Evolutionary conservation across 2,329 filamentous ascomycete species (phyloP).

Genomic region (Purpureocillium takamizusanense): DNA sequence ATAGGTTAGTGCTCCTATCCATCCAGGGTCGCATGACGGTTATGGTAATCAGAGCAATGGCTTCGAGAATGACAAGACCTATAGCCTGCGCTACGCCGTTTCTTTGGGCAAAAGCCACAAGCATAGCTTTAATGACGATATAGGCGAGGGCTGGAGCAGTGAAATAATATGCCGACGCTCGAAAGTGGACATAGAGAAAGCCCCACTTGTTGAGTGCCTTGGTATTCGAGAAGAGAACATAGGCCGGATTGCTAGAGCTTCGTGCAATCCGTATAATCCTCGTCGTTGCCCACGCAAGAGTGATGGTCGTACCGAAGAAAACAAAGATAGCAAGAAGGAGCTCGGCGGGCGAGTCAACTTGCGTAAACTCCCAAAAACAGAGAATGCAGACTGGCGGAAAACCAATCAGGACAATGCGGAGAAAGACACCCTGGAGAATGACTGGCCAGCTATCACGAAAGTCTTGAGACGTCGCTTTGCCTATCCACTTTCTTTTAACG

Average conservation of each 20-base stretch:
- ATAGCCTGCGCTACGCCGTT: conserved; percentile 67
- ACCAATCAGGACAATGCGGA: conserved; percentile 80
- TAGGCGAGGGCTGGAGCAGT: conserved; percentile 73
- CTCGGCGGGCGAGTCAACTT: conserved; percentile 76
- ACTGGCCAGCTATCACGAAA: conserved; percentile 91
- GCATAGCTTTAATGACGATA: conserved; percentile 76
- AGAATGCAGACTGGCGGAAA: conserved; percentile 86
- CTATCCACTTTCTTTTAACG: conserved; percentile 66
- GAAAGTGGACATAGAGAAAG: conserved; percentile 93
- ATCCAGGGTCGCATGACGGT: conserved; percentile 88
- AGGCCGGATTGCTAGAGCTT: conserved; percentile 85
- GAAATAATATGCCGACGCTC: conserved; percentile 91
- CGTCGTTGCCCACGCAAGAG: conserved; percentile 74
- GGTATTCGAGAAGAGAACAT: conserved; percentile 91
- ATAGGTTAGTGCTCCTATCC: conserved; percentile 95
- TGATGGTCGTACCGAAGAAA: conserved; percentile 66
- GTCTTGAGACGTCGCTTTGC: conserved; percentile 76
- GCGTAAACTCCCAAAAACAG: conserved; percentile 86
- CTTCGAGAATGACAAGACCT: conserved; percentile 76
- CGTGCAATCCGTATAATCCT: conserved; percentile 85
- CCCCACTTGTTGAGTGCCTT: conserved; percentile 92
- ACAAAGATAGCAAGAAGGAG: conserved; percentile 82
- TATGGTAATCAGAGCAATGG: conserved; percentile 63
- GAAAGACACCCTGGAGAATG: conserved; percentile 85
- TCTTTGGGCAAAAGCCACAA: conserved; percentile 71